Conservation (phyloP, 2,329 filamentous ascomycete genomes). For the Tolypocladium sp. region DNA sequence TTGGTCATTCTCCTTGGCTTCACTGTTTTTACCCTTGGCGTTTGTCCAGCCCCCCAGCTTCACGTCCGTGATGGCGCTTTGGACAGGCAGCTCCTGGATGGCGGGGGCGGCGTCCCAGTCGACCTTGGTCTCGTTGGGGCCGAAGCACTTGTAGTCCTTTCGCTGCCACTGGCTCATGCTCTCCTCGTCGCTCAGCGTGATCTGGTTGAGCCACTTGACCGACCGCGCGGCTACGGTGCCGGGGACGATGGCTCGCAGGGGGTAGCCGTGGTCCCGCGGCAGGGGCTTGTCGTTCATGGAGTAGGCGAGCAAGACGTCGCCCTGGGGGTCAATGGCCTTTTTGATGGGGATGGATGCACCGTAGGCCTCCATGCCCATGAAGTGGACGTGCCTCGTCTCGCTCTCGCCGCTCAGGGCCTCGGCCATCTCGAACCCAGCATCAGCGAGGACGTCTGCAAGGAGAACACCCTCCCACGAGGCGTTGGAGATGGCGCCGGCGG, state of each 20-base stretch:
- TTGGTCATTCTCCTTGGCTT: neutral
- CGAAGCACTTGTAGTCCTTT: slow-evolving; percentile 60
- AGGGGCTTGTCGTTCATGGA: slow-evolving; percentile 57
- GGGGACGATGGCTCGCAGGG: slow-evolving; percentile 52
- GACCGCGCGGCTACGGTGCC: slow-evolving; percentile 58
- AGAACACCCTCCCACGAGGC: slow-evolving; percentile 49
- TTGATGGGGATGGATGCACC: slow-evolving; percentile 51
- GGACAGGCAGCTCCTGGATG: slow-evolving; percentile 61
- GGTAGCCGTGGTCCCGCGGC: slow-evolving; percentile 57
- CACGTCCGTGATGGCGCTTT: slow-evolving; percentile 52
- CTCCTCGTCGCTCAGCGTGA: slow-evolving; percentile 57
- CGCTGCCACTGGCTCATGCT: slow-evolving; percentile 57
- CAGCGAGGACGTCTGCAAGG: slow-evolving; percentile 44
- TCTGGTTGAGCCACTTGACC: slow-evolving; percentile 60
- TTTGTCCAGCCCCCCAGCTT: slow-evolving; percentile 28
- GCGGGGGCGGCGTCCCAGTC: slow-evolving; percentile 55
- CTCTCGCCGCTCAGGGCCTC: slow-evolving; percentile 24
- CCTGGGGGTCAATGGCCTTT: slow-evolving; percentile 47
- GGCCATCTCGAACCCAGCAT: slow-evolving; percentile 41
- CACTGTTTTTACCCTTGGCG: neutral
- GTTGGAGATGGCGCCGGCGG: slow-evolving; percentile 49
- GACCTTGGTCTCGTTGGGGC: slow-evolving; percentile 49
- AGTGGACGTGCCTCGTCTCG: slow-evolving; percentile 43
- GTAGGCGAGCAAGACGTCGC: slow-evolving; percentile 58
- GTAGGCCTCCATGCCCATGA: slow-evolving; percentile 51